Base-by-base conservation (phyloP, 805 yeast genomes). In the Starmerella vaccinii region DNA sequence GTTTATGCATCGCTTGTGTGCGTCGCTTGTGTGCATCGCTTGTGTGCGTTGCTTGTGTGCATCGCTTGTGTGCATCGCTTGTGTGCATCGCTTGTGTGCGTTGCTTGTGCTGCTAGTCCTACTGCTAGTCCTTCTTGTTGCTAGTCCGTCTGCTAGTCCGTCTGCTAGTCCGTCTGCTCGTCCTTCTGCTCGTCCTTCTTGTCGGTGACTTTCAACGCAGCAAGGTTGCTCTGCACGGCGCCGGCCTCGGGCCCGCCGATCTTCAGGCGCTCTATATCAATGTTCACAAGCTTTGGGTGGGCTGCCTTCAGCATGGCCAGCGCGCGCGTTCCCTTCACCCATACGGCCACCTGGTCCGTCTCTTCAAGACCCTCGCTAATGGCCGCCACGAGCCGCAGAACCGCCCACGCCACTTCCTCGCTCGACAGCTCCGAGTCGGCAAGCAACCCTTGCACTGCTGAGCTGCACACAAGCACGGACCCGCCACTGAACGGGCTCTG, bases 271-370 rank as follows among this genome's bases (percentile, higher is more conserved):
- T 10, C 34, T 10, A 6, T 16, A 8, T 41, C 27, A 18, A 35
- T 33, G 24, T n/a, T 13, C 12, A 13, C 3, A n/a, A 16, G 23
- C 3, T n/a, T 19, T 1, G 52, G 54, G 21, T 27, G 34, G 26
- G 27, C 19, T 26, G 39, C 35, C 18, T 15, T 3, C 26, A 54
- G 37, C 23, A 45, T 2, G 1, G 52, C 57, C 37, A 53, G 39
- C 4, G 57, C 49, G 18, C 38, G 23, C n/a, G 57, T 47, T n/a
- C 57, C 57, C 33, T 49, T 45, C 34, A 53, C 45, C 57, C 52
- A 48, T 13, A 43, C 43, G 8, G 48, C 33, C 19, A 37, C 39
- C 12, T 26, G 29, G 3, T 23, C 13, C 18, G 35, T 34, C 16
- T 19, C 26, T 16, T 22, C 23, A 3, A 39, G 29, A 8, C 45